Base-by-base conservation (phyloP, 139 green algal genomes). In the Pleodorina starrii region DNA sequence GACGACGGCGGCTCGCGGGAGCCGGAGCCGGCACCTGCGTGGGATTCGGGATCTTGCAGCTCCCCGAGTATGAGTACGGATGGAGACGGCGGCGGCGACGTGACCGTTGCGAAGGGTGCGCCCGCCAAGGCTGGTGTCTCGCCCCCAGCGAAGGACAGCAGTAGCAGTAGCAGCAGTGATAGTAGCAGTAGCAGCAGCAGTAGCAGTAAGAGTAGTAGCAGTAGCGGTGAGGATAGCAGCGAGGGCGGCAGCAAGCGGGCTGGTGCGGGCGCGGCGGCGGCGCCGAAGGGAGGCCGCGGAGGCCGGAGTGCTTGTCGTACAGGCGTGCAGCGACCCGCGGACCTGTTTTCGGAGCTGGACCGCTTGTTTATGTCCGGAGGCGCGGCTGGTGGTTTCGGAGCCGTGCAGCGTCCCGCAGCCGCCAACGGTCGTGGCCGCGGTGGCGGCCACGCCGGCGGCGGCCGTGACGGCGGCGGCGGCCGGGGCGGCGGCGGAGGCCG, bases 161-260 rank as follows among this genome's bases (percentile, higher is more conserved):
- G 81, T 54, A 85, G 80, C 29, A 72, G 71, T 5, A 72, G 51
- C 75, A 91, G 36, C 89, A 95, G 60, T 74, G 60, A 69, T 74
- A 92, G 35, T 29, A 74, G 85, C 85, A 84, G 72, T 29, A 76
- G 72, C 51, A 85, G 77, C 77, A 40, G 21, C 3, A 68, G 59
- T 7, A 72, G 36, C 51, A 75, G 38, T 23, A 54, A 21, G 1
- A 66, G 4, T 57, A 48, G n/a, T 17, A 43, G 40, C 60, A 57
- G 60, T 32, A 36, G 81, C n/a, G n/a, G 40, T n/a, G 40, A 16
- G 17, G 27, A 38, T 48, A n/a, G 12, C 19, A n/a, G 3, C 21
- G 76, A 69, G 21, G 76, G 35, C 17, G 35, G 32, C 63, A 23
- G 16, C 36, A 27, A 21, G 0, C n/a, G n/a, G n/a, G n/a, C n/a